Evolutionary conservation across 2,329 filamentous ascomycete genomes (phyloP), one percentile per base, ranked within the genome.

Genomic region (Arthrocladium fulminans): DNA sequence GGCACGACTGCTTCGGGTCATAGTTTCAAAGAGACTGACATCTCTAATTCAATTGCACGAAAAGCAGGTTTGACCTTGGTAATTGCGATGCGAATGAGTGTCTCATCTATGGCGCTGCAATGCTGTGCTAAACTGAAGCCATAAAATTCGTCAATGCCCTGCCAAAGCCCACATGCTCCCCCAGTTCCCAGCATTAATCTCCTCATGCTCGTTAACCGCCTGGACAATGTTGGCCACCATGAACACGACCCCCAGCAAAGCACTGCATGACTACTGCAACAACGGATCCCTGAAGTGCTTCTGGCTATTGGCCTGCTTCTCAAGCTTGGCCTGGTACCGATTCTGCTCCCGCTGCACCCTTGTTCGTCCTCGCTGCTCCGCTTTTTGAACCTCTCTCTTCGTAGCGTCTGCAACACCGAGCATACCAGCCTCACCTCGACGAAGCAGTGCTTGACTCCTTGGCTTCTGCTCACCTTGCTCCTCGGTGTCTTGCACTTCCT

Each of bases 371-470:
- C 83, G 78, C 66, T 83, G 80, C 67, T 90, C 85, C 7, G 77
- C 74, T 40, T 76, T 76, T 19, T 72, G 68, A 15, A 86, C 79
- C 54, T 82, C 79, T 45, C 76, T 76, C 70, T 83, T 90, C 73
- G 86, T 86, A 50, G 77, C 73, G n/a, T 84, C 83, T 4, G 79
- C 81, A 5, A 87, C 85, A 38, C 87, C 86, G 39, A 81, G 62
- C 83, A 95, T 86, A 37, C 88, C 83, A n/a, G 82, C 83, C 54
- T 88, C 81, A 17, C 80, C 82, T 52, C 88, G 80, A 45, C 75
- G 80, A 38, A 83, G 71, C 19, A 86, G 63, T 15, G 77, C 75
- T 47, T 55, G 45, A 46, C 51, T 51, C 56, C 51, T 50, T 29
- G 53, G 53, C 22, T 44, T 3, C 17, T 43, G 22, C 10, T 25